These are phyloP conservation scores for Talaromyces borbonicus DNA, from an alignment of 495 filamentous ascomycete genomes.

Conservation along the genomic window DNA sequence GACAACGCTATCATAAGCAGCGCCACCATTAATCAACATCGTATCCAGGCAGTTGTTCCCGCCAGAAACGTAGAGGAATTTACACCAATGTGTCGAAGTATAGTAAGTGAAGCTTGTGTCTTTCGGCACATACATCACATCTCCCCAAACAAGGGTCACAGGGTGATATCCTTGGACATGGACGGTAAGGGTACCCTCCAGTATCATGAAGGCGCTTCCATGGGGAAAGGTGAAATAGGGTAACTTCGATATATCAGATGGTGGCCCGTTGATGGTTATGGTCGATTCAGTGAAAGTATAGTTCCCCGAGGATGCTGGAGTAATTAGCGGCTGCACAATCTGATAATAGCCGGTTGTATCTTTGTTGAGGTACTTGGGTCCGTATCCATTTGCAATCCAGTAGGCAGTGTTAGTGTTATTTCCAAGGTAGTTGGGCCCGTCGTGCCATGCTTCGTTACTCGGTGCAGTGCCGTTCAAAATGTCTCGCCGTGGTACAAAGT, in stretches of 20 bases:
- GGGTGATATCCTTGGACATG: conserved; percentile 23
- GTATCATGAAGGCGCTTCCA: conserved; percentile 28
- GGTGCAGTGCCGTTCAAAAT: conserved; percentile 27
- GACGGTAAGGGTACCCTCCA: conserved; percentile 28
- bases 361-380: conserved; percentile 28
- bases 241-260: conserved; percentile 10
- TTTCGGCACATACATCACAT: conserved; percentile 30
- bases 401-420: conserved; percentile 18
- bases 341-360: conserved; percentile 24
- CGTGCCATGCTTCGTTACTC: conserved; percentile 21
- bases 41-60: conserved; percentile 25
- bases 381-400: conserved; percentile 32
- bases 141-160: conserved; percentile 20
- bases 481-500: conserved; percentile 26
- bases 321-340: conserved; percentile 32
- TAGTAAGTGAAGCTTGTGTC: conserved; percentile 22
- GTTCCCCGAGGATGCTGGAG: conserved; percentile 20
- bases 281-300: conserved; percentile 30
- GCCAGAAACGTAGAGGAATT: conserved; percentile 28
- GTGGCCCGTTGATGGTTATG: conserved; percentile 18
- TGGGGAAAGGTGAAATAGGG: conserved; percentile 13
- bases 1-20: conserved; percentile 15
- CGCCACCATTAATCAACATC: conserved; percentile 15
- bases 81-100: conserved; percentile 23
- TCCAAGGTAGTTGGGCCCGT: conserved; percentile 19